Base-by-base conservation (phyloP, 2,329 filamentous ascomycete genomes). In the Monilinia laxa region DNA sequence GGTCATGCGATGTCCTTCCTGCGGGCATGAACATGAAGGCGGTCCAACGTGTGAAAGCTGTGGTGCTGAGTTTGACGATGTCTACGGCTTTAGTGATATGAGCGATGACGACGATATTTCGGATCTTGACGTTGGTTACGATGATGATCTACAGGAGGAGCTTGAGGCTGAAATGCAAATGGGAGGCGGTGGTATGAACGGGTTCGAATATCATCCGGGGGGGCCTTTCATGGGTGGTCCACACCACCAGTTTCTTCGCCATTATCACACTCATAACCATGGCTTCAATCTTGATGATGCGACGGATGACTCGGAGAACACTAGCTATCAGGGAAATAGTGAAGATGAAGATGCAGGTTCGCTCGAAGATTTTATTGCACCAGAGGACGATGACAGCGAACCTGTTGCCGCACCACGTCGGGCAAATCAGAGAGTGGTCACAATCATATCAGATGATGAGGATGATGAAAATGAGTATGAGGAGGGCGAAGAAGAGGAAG, bases 1-100 rank as follows among this genome's bases (percentile, higher is more conserved):
- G 45, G 82, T 90, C 23, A 78, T 84, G 65, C 82, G 87, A 70
- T 91, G 88, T 74, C 87, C 87, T 1, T 70, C 78, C 3, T 91
- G 88, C 76, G 77, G 81, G 11, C 85, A 84, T 81, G 88, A 90
- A 75, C 79, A 90, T 57, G 85, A 87, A 73, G 85, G 87, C 54
- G 84, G 85, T 5, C 70, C 66, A 71, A 76, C 72, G 4, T 91
- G 88, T 71, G 69, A 74, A 28, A 78, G 80, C 25, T 90, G 88
- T 67, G 81, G 64, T 25, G 49, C 49, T n/a, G 68, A 69, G 23
- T 45, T 68, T 42, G 74, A 71, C 18, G 76, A 77, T 35, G 76
- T 53, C 73, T 59, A 64, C 25, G 52, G 18, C 38, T 67, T 65
- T 28, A 67, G 60, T 45, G 65, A 67, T 49, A 49, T 53, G 31